These are phyloP conservation scores for Tubosaeta brunneosetosa DNA, from an alignment of 768 basidiomycete species.

Conservation along the genomic window DNA sequence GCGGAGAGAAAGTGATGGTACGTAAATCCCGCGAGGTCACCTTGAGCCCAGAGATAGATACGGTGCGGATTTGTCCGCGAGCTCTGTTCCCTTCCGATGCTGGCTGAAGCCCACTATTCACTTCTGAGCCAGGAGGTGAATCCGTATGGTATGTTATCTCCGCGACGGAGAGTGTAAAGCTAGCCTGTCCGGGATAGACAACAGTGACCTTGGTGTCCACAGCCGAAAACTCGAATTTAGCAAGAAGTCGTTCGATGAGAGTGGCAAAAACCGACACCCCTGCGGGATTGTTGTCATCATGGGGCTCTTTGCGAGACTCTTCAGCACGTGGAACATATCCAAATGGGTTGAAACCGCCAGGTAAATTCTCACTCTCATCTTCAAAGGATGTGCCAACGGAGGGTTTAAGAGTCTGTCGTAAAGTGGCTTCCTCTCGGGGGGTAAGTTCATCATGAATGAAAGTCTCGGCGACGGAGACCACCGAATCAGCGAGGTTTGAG, in stretches of 20 bases:
- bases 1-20: constrained; percentile 13
- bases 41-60: constrained; percentile 54
- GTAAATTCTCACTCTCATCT: constrained; percentile 45
- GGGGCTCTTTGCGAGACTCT: constrained; percentile 26
- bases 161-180: constrained; percentile 54
- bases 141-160: constrained; percentile 55
- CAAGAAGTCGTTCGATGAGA: constrained; percentile 72
- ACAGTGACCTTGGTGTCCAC: constrained; percentile 63
- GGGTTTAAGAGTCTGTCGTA: constrained; percentile 65
- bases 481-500: constrained; percentile 65
- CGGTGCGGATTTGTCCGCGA: constrained; percentile 38
- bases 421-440: constrained; percentile 60
- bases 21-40: constrained; percentile 48
- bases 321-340: constrained; percentile 30
- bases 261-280: constrained; percentile 80
- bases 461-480: constrained; percentile 78
- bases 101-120: constrained; percentile 26
- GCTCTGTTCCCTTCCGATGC: constrained; percentile 8
- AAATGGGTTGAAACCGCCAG: constrained; percentile 66
- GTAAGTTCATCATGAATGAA: constrained; percentile 84
- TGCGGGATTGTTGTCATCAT: constrained; percentile 53
- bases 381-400: constrained; percentile 30
- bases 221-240: constrained; percentile 75
- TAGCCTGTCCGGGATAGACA: constrained; percentile 58
- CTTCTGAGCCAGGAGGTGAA: constrained; percentile 2